Evolutionary conservation across 345 rosid genomes (phyloP).

Genomic region (Boechera divaricarpa): DNA sequence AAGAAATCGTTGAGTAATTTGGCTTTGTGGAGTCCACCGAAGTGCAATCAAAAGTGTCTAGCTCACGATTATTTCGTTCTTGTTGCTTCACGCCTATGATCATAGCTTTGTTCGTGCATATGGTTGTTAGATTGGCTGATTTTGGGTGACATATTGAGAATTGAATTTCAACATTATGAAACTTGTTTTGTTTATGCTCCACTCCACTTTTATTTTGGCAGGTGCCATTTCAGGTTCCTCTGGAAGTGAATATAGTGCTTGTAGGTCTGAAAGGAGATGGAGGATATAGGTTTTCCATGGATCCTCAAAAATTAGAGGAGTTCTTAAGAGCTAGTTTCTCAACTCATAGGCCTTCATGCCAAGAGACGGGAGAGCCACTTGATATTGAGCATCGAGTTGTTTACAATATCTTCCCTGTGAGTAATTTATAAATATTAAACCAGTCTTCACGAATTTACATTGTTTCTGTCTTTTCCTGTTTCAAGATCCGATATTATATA

Average conservation of each 20-base stretch:
- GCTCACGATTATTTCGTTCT: not conserved
- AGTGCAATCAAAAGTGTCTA: not conserved
- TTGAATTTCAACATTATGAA: constrained; percentile 11
- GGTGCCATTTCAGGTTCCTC: constrained; percentile 98
- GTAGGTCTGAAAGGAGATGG: constrained; percentile 91
- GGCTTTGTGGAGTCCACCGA: constrained; percentile 8
- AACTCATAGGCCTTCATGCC: constrained; percentile 79
- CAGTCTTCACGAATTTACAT: constrained; percentile 12
- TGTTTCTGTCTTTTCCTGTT: not conserved
- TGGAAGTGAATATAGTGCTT: constrained; percentile 90
- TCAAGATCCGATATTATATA: not conserved
- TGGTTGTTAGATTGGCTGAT: constrained; percentile 14
- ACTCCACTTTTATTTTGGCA: constrained; percentile 40
- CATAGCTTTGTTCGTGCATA: constrained; percentile 9
- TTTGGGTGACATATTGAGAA: constrained; percentile 2
- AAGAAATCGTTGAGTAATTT: constrained; percentile 6
- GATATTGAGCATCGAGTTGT: constrained; percentile 92
- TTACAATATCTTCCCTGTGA: constrained; percentile 80
- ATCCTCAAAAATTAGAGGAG: constrained; percentile 81
- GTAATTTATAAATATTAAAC: constrained; percentile 21
- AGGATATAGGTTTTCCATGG: constrained; percentile 75
- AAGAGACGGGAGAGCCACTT: constrained; percentile 89
- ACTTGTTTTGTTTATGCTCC: constrained; percentile 7
- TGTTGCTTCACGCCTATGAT: constrained; percentile 24
- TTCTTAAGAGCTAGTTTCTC: constrained; percentile 77